Percentiles rank a stretch among this genome's conserved stretches.
Evolutionary conservation across 2,329 filamentous ascomycete genomes (phyloP).

Genomic region (Aspergillus sp.): DNA sequence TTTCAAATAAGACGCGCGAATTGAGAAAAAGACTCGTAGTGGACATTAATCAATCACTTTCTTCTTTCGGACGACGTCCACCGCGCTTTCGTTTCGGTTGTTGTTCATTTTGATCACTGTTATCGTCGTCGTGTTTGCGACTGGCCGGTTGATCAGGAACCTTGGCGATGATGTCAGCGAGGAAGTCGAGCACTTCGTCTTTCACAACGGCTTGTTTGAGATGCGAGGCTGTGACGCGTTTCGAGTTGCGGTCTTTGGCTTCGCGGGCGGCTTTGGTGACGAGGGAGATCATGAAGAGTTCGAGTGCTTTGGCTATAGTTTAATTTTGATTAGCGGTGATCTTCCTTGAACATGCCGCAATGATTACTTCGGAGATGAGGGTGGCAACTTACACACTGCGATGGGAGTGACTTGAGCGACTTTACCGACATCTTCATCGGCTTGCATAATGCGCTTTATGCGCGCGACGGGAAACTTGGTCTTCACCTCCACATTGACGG

Average conservation of each 20-base stretch:
- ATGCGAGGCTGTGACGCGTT: conserved; percentile 86
- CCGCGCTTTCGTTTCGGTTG: conserved; percentile 51
- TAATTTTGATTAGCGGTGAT: not conserved
- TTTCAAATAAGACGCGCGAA: conserved; percentile 7
- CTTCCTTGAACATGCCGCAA: too few relatives aligned
- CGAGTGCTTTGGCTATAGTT: conserved; percentile 78
- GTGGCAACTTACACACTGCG: conserved; percentile 68
- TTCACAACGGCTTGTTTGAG: conserved; percentile 86
- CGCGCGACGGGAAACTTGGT: conserved; percentile 96
- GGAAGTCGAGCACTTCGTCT: conserved; percentile 91
- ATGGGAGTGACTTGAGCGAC: conserved; percentile 97
- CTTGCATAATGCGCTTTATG: conserved; percentile 99
- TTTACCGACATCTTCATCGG: conserved; percentile 97
- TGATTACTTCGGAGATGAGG: not conserved
- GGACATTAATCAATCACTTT: conserved; percentile 32
- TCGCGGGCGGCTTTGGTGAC: conserved; percentile 86
- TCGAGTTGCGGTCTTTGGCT: conserved; percentile 78
- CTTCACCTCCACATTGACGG: conserved; percentile 75
- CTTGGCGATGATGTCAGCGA: conserved; percentile 85
- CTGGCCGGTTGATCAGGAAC: conserved; percentile 65
- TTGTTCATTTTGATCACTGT: conserved; percentile 51
- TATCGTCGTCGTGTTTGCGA: conserved; percentile 47
- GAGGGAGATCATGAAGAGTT: conserved; percentile 96
- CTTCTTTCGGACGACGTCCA: conserved; percentile 43
- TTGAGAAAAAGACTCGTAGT: conserved; percentile 12